Evolutionary conservation across 2,329 filamentous ascomycete genomes (phyloP).

Genomic region (Botrytis byssoidea): DNA sequence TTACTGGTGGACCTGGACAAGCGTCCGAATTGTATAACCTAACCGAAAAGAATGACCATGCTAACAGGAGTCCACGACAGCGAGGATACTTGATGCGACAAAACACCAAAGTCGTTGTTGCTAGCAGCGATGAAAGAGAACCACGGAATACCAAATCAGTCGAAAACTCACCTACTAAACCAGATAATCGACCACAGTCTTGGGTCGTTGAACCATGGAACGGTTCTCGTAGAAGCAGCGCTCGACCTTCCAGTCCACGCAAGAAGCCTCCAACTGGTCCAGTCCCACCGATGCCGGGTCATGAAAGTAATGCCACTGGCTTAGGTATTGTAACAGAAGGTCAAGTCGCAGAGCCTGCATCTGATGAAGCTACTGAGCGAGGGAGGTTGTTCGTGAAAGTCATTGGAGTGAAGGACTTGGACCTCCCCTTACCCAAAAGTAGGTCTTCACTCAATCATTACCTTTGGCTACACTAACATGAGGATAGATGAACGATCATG

Average conservation of each 20-base stretch:
- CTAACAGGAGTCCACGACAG: slow-evolving; percentile 69
- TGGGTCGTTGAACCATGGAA: slow-evolving; percentile 99
- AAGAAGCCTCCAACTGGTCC: slow-evolving; percentile 49
- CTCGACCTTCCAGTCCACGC: slow-evolving; percentile 49
- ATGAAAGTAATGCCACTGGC: slow-evolving; percentile 68
- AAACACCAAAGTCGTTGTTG: slow-evolving; percentile 94
- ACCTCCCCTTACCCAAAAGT: slow-evolving; percentile 88
- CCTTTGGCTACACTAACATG: slow-evolving; percentile 31
- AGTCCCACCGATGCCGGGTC: slow-evolving; percentile 81
- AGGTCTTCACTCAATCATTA: slow-evolving; percentile 31
- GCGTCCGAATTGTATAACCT: slow-evolving; percentile 40
- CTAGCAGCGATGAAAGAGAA: slow-evolving; percentile 67
- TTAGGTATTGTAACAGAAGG: slow-evolving; percentile 65
- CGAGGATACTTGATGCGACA: slow-evolving; percentile 98
- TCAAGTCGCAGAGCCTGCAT: slow-evolving; percentile 47
- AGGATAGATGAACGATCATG: slow-evolving; percentile 76
- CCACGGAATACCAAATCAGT: slow-evolving; percentile 55
- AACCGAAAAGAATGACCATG: slow-evolving; percentile 41
- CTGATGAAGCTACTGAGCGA: slow-evolving; percentile 77
- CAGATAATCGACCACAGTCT: slow-evolving; percentile 73
- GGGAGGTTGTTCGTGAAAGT: slow-evolving; percentile 97
- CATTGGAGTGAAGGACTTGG: slow-evolving; percentile 94
- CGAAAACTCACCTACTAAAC: slow-evolving; percentile 69
- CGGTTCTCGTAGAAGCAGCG: slow-evolving; percentile 67
- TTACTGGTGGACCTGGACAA: slow-evolving; percentile 44